Evolutionary conservation across 257 asterid species (phyloP), one percentile per base, ranked within the genome.

Genomic region (Ocimum tenuiflorum): DNA sequence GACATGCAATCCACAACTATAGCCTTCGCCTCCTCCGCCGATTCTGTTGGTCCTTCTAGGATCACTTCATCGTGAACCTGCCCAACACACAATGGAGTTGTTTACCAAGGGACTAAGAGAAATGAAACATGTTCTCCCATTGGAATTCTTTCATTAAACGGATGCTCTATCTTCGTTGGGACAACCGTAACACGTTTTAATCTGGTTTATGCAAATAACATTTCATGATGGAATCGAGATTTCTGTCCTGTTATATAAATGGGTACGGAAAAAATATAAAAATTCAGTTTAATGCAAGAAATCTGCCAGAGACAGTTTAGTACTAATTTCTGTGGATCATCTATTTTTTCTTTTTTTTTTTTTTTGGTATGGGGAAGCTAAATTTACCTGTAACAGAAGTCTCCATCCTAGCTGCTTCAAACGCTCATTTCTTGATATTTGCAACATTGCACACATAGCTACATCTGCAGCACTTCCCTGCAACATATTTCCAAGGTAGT

Each of bases 381-480:
- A 47, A 36, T 41, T 52, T 67, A 91, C 98, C 96, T 92, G 99
- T 76, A 89, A 82, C 73, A 89, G 67, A 72, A 92, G 88, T 67
- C 76, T 84, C 96, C 96, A 92, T 12, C 99, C 99, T 9, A 92
- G 85, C 82, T 83, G 87, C 74, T 81, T 76, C 52, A 89, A 77
- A 5, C 82, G 89, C 31, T 67, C 52, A 54, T 89, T 89, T 68
- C 61, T 81, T 20, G 96, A 79, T 79, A 89, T 89, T 72, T 91
- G 89, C 80, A 91, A 70, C 98, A 91, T 91, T 76, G 96, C 96
- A n/a, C 98, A 89, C 98, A 92, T 92, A 6, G 97, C 98, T 1
- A 92, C 97, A 75, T 92, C 98, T 5, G 98, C 97, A 67, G 98
- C 98, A 78, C 98, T 92, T 76, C 98, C 98, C 98, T 91, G 88